phyloP scores from a whole-genome alignment of 2,329 filamentous ascomycete species.

The Curvularia lunata region DNA sequence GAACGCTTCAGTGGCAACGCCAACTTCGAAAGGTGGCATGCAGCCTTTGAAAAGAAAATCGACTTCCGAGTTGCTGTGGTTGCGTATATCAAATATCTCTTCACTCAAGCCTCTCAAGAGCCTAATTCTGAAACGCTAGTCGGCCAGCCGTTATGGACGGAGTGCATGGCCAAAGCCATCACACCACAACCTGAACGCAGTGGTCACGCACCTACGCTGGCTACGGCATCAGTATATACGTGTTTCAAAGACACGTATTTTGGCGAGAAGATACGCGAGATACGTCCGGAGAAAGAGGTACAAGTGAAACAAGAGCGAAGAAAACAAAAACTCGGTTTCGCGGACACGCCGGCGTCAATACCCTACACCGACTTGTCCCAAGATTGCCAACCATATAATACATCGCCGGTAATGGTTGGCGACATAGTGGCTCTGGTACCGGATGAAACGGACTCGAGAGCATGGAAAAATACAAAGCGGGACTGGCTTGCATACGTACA shows the following conservation, averaged over 20 bases:
- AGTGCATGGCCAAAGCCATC: constrained; percentile 44
- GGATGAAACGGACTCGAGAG: constrained; percentile 54
- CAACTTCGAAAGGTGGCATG: constrained; percentile 63
- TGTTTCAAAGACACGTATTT: constrained; percentile 71
- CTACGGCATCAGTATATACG: constrained; percentile 71
- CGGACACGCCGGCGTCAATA: constrained; percentile 6
- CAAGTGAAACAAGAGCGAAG: constrained; percentile 15
- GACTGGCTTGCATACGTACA: constrained; percentile 77
- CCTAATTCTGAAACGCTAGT: constrained; percentile 42
- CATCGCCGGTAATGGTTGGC: constrained; percentile 47
- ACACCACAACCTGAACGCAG: constrained; percentile 25
- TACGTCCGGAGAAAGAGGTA: constrained; percentile 17
- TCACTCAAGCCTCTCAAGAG: constrained; percentile 66
- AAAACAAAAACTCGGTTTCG: constrained; percentile 27
- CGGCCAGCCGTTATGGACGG: constrained; percentile 61
- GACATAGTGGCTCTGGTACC: constrained; percentile 58
- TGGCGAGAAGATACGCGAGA: constrained; percentile 56
- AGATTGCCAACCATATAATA: constrained; percentile 10
- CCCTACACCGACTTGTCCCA: not conserved
- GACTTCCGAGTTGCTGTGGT: constrained; percentile 71
- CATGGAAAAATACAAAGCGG: constrained; percentile 63
- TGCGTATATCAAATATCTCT: constrained; percentile 68
- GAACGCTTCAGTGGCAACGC: constrained; percentile 52
- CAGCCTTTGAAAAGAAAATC: constrained; percentile 40
- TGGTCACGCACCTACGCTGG: constrained; percentile 59